phyloP scores from a whole-genome alignment of 805 yeast genomes.

The Debaryomyces prosopidis region DNA sequence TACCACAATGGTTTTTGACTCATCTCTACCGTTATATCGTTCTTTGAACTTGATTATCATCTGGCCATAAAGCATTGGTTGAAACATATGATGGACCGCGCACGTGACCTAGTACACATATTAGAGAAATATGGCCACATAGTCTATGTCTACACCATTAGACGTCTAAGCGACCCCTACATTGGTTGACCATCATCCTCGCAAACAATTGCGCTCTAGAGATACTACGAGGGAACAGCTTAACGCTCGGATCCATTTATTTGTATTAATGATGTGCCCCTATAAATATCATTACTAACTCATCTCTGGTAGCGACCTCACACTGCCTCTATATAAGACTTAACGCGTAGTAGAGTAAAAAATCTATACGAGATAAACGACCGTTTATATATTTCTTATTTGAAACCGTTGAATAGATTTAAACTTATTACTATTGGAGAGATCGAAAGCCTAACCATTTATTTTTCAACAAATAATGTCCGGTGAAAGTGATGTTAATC shows the following conservation, averaged over 20 bases:
- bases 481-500: conserved; percentile 3
- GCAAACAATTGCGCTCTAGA: too few relatives aligned
- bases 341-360: background rate
- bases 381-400: background rate
- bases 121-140: background rate
- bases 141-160: too few relatives aligned
- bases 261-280: too few relatives aligned
- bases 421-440: too few relatives aligned
- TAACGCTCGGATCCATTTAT: too few relatives aligned
- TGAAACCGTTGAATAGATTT: too few relatives aligned
- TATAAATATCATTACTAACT: background rate
- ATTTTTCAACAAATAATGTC: conserved; percentile 1
- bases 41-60: background rate
- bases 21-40: conserved; percentile 8
- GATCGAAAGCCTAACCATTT: background rate
- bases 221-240: too few relatives aligned
- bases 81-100: background rate
- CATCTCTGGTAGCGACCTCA: background rate
- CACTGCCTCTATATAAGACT: background rate
- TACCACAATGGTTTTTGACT: conserved; percentile 48
- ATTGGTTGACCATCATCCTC: too few relatives aligned
- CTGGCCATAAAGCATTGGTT: background rate
- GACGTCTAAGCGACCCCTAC: too few relatives aligned
- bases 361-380: background rate
- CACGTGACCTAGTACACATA: background rate